A percentile compares a stretch with the other conserved stretches of the same genome.
These are phyloP conservation scores for Fusarium incarnatum DNA, from an alignment of 2,329 filamentous ascomycete species.

Conservation along the genomic window DNA sequence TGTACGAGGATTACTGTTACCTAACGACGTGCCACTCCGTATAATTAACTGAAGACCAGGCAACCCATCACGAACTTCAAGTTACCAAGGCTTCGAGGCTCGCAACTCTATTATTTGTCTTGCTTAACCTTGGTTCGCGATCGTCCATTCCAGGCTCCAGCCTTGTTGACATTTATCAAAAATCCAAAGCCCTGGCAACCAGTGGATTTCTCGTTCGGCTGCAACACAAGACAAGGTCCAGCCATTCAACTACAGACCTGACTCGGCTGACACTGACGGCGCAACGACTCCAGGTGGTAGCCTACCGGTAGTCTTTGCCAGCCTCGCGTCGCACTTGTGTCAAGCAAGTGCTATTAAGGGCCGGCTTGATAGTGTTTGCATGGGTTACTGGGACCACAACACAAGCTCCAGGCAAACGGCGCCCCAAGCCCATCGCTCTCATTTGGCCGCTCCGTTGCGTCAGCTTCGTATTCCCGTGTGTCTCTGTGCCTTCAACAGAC, in stretches of 20 bases:
- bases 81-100: constrained; percentile 19
- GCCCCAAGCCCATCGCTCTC: constrained; percentile 21
- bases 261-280: constrained; percentile 27
- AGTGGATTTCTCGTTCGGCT: constrained; percentile 28
- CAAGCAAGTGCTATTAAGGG: constrained; percentile 33
- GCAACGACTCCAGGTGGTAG: constrained; percentile 33
- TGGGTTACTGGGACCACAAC: constrained; percentile 30
- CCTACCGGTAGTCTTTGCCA: constrained; percentile 31
- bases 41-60: constrained; percentile 14
- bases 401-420: constrained; percentile 28
- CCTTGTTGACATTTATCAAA: constrained; percentile 34
- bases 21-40: constrained; percentile 22
- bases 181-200: constrained; percentile 31
- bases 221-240: constrained; percentile 25
- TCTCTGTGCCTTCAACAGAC: constrained; percentile 19
- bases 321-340: constrained; percentile 42
- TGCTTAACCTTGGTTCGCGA: constrained; percentile 15
- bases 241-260: constrained; percentile 20
- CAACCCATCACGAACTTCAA: constrained; percentile 13
- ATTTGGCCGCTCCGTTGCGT: constrained; percentile 38
- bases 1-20: constrained; percentile 16
- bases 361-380: constrained; percentile 37
- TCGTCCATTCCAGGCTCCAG: constrained; percentile 42
- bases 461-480: constrained; percentile 45
- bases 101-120: constrained; percentile 30